Evolutionary conservation across 1,284 basidiomycete species (phyloP), one percentile per base, ranked within the genome.

Genomic region (Sanghuangporus baumii): DNA sequence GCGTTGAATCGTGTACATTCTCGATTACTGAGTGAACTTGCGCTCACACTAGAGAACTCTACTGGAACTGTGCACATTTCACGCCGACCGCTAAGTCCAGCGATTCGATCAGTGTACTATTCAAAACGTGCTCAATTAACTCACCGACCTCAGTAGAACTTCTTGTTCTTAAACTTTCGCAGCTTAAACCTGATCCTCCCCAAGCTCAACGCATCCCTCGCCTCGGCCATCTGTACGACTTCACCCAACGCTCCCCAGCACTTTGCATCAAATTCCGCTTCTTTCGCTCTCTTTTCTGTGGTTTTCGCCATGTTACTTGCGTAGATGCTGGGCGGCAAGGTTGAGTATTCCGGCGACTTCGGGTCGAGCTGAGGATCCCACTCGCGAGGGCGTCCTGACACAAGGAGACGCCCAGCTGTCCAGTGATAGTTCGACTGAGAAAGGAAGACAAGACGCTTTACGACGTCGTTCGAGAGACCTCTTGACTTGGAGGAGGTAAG

Each of bases 381-480:
- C 20, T 46, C 43, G 57, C 68, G 67, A 46, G 69, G 72, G 5
- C 8, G 14, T 31, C 66, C 62, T 20, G 52, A 54, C 6, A 48
- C 60, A 43, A 66, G 66, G 37, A 46, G 43, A 6, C 71, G 72
- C 18, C 55, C 66, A 12, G 46, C 54, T 36, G 64, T 58, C 73
- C 73, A 73, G 57, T 62, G 9, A 66, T 52, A 56, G 64, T 69
- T 69, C 18, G 61, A 67, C 64, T 66, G 75, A 40, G 67, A 56
- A 71, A 87, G 70, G 52, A 73, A 69, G 12, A 69, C 72, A 20
- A 88, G 70, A 67, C 87, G 87, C 14, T 77, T 77, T 5, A 82
- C 82, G 5, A 83, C 65, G 59, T 73, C 72, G 68, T 88, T 84
- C n/a, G 86, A 71, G n/a, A 87, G 71, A 20, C 87, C 88, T 18